Evolutionary conservation across 306 rosid species (phyloP).

Genomic region (Canavalia ensiformis): DNA sequence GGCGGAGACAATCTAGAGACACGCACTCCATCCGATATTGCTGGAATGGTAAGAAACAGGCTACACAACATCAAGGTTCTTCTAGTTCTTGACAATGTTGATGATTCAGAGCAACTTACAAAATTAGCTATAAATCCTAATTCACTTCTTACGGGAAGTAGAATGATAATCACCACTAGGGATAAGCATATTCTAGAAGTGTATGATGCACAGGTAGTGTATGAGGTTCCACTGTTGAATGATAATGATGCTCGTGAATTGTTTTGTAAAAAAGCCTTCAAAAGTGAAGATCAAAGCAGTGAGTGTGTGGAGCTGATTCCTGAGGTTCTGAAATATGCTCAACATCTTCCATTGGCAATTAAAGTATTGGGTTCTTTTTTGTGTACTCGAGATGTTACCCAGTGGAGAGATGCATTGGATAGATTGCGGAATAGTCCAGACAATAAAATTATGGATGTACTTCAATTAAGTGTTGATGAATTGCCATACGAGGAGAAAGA

Average conservation of each 20-base stretch:
- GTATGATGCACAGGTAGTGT: not conserved
- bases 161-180: slow-evolving; percentile 36
- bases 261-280: slow-evolving; percentile 39
- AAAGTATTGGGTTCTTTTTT: slow-evolving; percentile 41
- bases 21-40: not conserved
- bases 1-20: not conserved
- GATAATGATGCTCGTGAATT: slow-evolving; percentile 2
- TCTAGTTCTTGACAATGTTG: slow-evolving; percentile 41
- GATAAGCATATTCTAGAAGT: slow-evolving; percentile 21
- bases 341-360: slow-evolving; percentile 38
- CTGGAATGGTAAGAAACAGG: slow-evolving; percentile 23
- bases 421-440: slow-evolving; percentile 11
- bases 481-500: not conserved
- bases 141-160: slow-evolving; percentile 12
- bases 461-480: slow-evolving; percentile 36
- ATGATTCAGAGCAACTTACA: slow-evolving; percentile 10
- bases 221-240: slow-evolving; percentile 24
- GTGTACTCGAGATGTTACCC: slow-evolving; percentile 8
- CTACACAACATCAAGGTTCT: not conserved
- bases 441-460: not conserved
- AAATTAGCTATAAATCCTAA: slow-evolving; percentile 15
- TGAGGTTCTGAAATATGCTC: not conserved
- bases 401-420: slow-evolving; percentile 33
- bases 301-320: not conserved
- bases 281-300: not conserved